Base-by-base conservation (phyloP, 257 asterid species). In the Solanum rostratum region DNA sequence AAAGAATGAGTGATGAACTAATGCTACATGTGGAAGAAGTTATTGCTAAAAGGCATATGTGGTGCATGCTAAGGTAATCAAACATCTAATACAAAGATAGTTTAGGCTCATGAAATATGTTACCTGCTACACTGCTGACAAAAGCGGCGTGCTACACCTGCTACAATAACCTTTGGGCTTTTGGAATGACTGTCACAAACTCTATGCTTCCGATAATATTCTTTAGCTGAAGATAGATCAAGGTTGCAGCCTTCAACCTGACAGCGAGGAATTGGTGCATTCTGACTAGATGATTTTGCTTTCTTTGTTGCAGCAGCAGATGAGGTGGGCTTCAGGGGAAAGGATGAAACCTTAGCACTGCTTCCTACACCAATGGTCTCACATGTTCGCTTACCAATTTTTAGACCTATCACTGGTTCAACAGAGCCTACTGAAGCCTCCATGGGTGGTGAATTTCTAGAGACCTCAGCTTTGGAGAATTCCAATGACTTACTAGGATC, bases 91-190 rank as follows among this genome's bases (percentile, higher is more conserved):
- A 78, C 83, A 79, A 14, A 39, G 50, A 84, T 20, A 41, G 2
- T 43, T 54, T 49, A 18, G 50, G 15, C n/a, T n/a, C 53, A 11
- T 20, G 60, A 5, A 69, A 10, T 13, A 83, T 52, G 11, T 43
- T 68, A 96, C 98, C 99, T 95, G 95, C 99, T 96, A 89, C 99
- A 96, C 87, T 96, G 99, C 83, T 96, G 99, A 88, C 99, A 96
- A 89, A 96, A 96, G 33, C 99, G 95, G 49, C 94, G 97, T 55
- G 91, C 98, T 76, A 87, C 83, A 76, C 97, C 98, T 82, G 92
- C 93, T 45, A 96, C 88, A 29, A 89, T 59, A 14, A 93, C 98
- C 88, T 91, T 92, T 15, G 97, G 90, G 89, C 88, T 87, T 84
- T 96, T 96, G 65, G 99, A 93, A 89, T 96, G 99, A 60, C 57